Base-by-base conservation (phyloP, 2,329 filamentous ascomycete species). In the Lecanicillium sp. region DNA sequence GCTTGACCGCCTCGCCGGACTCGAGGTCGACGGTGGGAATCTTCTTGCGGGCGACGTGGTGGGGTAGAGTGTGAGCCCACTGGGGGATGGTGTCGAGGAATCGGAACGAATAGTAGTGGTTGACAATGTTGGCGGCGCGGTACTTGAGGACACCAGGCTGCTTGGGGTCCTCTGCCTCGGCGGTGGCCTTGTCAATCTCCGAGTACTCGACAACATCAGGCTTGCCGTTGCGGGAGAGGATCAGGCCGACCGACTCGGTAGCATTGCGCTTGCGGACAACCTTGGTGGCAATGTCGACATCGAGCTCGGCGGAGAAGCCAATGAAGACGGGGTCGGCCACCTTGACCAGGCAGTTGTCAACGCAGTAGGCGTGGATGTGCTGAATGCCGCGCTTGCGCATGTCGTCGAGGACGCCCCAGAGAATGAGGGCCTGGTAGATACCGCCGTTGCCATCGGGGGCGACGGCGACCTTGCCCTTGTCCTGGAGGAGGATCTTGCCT, bases 141-240 rank as follows among this genome's bases (percentile, higher is more conserved):
- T 95, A 97, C 66, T 90, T 94, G 58, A 98, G 81, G 39, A 96
- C 72, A 42, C 78, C 81, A 3, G 78, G 71, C 55, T 95, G 81
- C 62, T 85, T 85, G 39, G 82, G 65, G 58, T 98, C 92, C 58
- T 82, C 78, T 49, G 89, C 90, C 65, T 94, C 87, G 42, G 90
- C 85, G n/a, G 87, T 92, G 46, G 79, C 82, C 49, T 77, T 66
- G 69, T 94, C 85, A 52, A 98, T 97, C 69, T 98, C 92, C 5
- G 88, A 95, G 73, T 98, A 98, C 69, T 98, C 92, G 39, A 98
- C 90, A 4, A 98, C 92, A 57, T 94, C 92, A 29, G 92, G 92
- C 66, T 85, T 88, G 63, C 89, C 89, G 61, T 97, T 94, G 77
- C 94, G 95, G 56, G 84, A 81, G 41, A 98, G 68, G 55, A 98